Evolutionary conservation across 2,329 filamentous ascomycete species (phyloP).

Genomic region (Cladosporium austrohemisphaericum): DNA sequence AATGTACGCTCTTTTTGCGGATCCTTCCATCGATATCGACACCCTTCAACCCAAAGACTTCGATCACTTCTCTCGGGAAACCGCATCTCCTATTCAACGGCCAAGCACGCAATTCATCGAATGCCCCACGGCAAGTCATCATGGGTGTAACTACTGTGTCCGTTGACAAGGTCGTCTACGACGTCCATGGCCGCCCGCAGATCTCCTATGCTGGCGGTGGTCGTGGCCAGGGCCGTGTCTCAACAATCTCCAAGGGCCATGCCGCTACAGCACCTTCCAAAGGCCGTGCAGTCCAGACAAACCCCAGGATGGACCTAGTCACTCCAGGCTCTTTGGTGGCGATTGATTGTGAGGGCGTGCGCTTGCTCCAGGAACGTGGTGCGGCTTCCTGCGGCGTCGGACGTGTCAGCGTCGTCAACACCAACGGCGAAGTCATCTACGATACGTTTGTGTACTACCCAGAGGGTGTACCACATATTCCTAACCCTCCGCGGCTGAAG

Average conservation of each 20-base stretch:
- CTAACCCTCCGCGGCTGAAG: neutral
- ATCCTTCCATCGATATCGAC: no score
- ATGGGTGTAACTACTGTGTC: neutral
- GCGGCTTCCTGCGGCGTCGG: neutral
- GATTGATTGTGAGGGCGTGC: constrained; percentile 8
- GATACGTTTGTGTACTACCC: constrained; percentile 11
- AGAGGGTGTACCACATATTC: neutral
- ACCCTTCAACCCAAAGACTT: no score
- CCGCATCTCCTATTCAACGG: no score
- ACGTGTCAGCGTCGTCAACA: constrained; percentile 10
- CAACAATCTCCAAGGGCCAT: no score
- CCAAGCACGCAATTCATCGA: no score
- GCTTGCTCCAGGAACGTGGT: neutral
- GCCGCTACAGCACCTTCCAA: no score
- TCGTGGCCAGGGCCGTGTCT: no score
- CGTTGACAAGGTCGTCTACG: neutral
- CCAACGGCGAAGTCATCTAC: neutral
- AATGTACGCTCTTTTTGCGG: no score
- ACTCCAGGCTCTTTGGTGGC: neutral
- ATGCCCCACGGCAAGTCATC: no score
- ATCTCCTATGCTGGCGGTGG: no score
- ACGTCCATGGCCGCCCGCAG: neutral
- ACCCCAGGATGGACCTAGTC: constrained; percentile 1
- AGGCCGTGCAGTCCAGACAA: constrained; percentile 1
- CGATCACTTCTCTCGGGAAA: no score